Evolutionary conservation across 2,329 filamentous ascomycete species (phyloP).

Genomic region (Aspergillus flavus): DNA sequence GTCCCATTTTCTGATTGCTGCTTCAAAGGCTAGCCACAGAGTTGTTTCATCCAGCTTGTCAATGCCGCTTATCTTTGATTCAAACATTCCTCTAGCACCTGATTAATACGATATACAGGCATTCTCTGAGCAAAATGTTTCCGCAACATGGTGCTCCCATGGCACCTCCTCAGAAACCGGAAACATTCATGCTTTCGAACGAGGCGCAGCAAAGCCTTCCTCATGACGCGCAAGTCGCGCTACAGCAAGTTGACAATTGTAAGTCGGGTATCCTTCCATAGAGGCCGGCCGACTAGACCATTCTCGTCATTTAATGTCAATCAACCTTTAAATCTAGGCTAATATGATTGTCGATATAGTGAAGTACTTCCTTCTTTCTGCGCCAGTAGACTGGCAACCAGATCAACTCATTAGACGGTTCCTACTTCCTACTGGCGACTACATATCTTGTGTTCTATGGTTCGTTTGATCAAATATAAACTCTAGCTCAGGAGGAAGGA

Average conservation of each 20-base stretch:
- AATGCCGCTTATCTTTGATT: slow-evolving; percentile 14
- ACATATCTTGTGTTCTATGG: slow-evolving; percentile 97
- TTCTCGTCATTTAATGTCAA: not conserved
- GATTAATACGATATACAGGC: slow-evolving; percentile 23
- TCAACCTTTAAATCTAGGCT: not conserved
- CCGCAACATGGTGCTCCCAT: slow-evolving; percentile 78
- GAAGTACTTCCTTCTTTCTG: slow-evolving; percentile 99
- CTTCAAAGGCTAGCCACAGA: not conserved
- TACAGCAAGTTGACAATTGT: slow-evolving; percentile 98
- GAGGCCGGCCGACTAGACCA: not conserved
- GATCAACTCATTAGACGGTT: slow-evolving; percentile 97
- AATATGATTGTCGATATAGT: slow-evolving; percentile 56
- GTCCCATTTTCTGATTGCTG: slow-evolving; percentile 7
- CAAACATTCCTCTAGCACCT: slow-evolving; percentile 23
- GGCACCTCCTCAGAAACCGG: slow-evolving; percentile 91
- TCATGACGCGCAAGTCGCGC: slow-evolving; percentile 92
- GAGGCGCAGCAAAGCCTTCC: slow-evolving; percentile 96
- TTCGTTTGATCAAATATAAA: slow-evolving; percentile 42
- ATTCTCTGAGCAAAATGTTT: slow-evolving; percentile 62
- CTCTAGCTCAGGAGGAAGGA: slow-evolving; percentile 12
- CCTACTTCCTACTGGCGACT: slow-evolving; percentile 94
- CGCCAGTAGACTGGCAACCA: slow-evolving; percentile 94
- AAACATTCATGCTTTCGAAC: slow-evolving; percentile 97
- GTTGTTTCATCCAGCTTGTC: not conserved
- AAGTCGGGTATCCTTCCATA: slow-evolving; percentile 47